A percentile compares a stretch with the other conserved stretches of the same genome.
These are phyloP conservation scores for Diaporthe helianthi DNA, from an alignment of 2,329 filamentous ascomycete genomes.

Conservation along the genomic window DNA sequence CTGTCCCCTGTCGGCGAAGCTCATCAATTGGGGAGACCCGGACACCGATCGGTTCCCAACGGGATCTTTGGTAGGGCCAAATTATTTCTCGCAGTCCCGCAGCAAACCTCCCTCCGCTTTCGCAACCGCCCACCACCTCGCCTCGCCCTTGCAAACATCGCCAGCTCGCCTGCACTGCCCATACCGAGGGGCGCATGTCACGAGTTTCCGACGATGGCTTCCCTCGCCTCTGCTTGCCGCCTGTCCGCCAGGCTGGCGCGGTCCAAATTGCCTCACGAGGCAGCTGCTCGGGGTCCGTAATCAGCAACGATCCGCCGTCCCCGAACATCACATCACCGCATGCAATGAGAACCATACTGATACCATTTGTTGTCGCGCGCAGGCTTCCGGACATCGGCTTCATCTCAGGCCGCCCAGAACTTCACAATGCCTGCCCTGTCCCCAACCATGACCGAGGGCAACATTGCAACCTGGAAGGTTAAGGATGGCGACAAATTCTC, in stretches of 20 bases:
- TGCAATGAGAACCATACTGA: constrained; percentile 13
- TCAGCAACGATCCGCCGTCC: not conserved
- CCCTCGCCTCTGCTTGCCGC: constrained; percentile 69
- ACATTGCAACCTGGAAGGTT: constrained; percentile 83
- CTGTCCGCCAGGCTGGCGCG: constrained; percentile 66
- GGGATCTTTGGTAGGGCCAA: constrained; percentile 30
- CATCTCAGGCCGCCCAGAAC: constrained; percentile 77
- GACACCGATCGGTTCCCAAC: constrained; percentile 32
- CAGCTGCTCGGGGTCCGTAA: constrained; percentile 63
- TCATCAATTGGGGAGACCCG: constrained; percentile 31
- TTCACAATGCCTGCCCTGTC: constrained; percentile 92
- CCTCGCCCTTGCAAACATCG: constrained; percentile 40
- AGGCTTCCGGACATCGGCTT: constrained; percentile 71
- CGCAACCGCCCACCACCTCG: not conserved
- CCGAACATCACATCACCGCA: constrained; percentile 1
- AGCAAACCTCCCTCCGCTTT: constrained; percentile 8
- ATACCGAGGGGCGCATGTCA: constrained; percentile 22
- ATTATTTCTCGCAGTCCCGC: constrained; percentile 31
- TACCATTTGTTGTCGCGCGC: constrained; percentile 32
- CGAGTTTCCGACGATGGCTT: constrained; percentile 63
- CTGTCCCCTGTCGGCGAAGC: constrained; percentile 26
- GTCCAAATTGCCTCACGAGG: constrained; percentile 61
- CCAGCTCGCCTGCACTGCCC: constrained; percentile 28
- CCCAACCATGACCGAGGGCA: constrained; percentile 93
- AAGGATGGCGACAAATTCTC: constrained; percentile 86